These are phyloP conservation scores for Yarrowia yakushimensis DNA, from an alignment of 805 yeast species.

Conservation along the genomic window DNA sequence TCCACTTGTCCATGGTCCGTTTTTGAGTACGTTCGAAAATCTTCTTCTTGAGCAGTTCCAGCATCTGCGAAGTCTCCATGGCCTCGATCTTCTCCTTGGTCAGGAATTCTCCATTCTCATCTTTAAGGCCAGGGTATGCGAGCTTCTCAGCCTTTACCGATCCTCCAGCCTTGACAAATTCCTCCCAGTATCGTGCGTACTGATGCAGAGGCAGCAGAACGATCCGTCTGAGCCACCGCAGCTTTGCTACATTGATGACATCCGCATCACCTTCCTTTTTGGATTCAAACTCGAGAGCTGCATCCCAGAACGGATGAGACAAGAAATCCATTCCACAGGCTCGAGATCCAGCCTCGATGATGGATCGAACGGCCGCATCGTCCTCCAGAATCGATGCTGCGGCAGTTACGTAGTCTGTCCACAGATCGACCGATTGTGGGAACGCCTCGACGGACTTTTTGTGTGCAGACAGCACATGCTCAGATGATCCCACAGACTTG, in stretches of 20 bases:
- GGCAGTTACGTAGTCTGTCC: constrained; percentile 34
- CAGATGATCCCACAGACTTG: constrained; percentile 29
- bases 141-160: not conserved
- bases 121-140: not conserved
- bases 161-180: constrained; percentile 27
- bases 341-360: constrained; percentile 48
- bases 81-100: constrained; percentile 20
- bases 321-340: constrained; percentile 67
- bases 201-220: constrained; percentile 70
- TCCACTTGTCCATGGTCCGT: constrained; percentile 65
- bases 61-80: constrained; percentile 25
- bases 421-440: constrained; percentile 36
- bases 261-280: constrained; percentile 42
- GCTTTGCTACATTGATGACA: constrained; percentile 35
- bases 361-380: constrained; percentile 25
- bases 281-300: constrained; percentile 57
- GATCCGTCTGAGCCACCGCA: constrained; percentile 38
- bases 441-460: constrained; percentile 38
- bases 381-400: constrained; percentile 20
- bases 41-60: constrained; percentile 28
- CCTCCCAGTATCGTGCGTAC: constrained; percentile 72
- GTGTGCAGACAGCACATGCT: constrained; percentile 28
- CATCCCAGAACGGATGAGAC: constrained; percentile 82
- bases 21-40: constrained; percentile 48
- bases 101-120: constrained; percentile 17